Evolutionary conservation across 1,284 basidiomycete species (phyloP).

Genomic region (Moesziomyces antarcticus): DNA sequence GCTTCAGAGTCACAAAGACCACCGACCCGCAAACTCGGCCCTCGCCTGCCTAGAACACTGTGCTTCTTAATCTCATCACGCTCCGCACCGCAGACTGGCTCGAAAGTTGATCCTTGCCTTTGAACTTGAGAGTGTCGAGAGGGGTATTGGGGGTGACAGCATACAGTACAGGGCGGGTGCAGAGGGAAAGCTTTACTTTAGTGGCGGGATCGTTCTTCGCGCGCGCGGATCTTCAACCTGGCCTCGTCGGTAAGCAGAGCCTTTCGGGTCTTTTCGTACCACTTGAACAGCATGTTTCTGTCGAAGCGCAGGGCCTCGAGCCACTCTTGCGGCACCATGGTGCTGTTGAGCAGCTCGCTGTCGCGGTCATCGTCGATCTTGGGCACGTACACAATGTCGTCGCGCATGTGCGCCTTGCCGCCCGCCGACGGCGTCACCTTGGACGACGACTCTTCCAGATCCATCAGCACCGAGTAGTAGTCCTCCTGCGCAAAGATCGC

Average conservation of each 20-base stretch:
- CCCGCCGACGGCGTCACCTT: slow-evolving; percentile 7
- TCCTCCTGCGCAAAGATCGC: slow-evolving; percentile 58
- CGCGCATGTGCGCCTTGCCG: slow-evolving; percentile 17
- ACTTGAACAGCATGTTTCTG: slow-evolving; percentile 37
- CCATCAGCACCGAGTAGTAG: slow-evolving; percentile 60
- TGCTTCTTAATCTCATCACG: too few relatives aligned
- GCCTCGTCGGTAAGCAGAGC: slow-evolving; percentile 31
- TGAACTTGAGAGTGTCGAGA: not conserved
- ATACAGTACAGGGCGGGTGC: not conserved
- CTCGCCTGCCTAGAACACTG: slow-evolving; percentile 13
- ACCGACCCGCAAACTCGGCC: slow-evolving; percentile 41
- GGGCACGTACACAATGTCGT: slow-evolving; percentile 63
- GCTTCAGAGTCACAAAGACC: slow-evolving; percentile 47
- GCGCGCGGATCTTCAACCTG: slow-evolving; percentile 15
- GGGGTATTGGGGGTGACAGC: not conserved
- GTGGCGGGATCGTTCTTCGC: slow-evolving; percentile 24
- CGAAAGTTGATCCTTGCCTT: not conserved
- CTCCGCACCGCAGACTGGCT: too few relatives aligned
- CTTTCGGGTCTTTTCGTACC: slow-evolving; percentile 47
- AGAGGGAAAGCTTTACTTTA: slow-evolving; percentile 7
- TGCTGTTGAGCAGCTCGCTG: slow-evolving; percentile 28
- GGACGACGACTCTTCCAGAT: slow-evolving; percentile 52
- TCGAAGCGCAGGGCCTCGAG: slow-evolving; percentile 39
- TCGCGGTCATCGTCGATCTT: slow-evolving; percentile 58
- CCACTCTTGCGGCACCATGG: slow-evolving; percentile 36